Evolutionary conservation across 495 filamentous ascomycete genomes (phyloP).

Genomic region (Peziza echinospora): DNA sequence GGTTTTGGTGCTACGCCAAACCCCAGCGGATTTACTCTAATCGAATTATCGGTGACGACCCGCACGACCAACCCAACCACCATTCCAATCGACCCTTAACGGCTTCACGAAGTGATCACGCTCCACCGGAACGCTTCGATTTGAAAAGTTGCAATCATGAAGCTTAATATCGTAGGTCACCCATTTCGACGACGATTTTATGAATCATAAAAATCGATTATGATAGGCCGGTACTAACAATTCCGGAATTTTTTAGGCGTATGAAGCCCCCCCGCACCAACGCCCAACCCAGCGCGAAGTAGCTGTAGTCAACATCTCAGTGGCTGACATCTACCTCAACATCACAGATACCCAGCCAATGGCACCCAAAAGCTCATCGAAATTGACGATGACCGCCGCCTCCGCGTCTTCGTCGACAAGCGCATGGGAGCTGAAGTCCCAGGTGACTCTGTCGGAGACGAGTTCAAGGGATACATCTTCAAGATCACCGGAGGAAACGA

Average conservation of each 20-base stretch:
- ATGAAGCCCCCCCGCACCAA: conserved; percentile 5
- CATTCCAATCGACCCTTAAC: background rate
- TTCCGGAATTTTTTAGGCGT: conserved; percentile 13
- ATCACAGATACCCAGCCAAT: conserved; percentile 51
- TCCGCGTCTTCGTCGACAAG: conserved; percentile 68
- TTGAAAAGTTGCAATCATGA: conserved; percentile 11
- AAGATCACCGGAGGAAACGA: conserved; percentile 99
- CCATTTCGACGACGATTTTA: conserved; percentile 3
- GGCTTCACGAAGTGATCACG: background rate
- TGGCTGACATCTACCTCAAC: conserved; percentile 7
- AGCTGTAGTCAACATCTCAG: background rate
- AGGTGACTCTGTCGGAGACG: conserved; percentile 82
- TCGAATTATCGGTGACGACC: background rate
- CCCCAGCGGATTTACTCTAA: background rate
- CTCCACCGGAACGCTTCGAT: background rate
- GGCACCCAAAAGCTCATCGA: conserved; percentile 98
- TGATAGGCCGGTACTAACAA: too few species aligned
- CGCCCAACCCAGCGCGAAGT: too few species aligned
- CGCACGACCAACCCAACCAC: background rate
- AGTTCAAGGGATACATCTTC: conserved; percentile 98
- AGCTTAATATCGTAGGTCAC: conserved; percentile 18
- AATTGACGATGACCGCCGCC: conserved; percentile 90
- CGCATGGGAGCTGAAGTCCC: conserved; percentile 95
- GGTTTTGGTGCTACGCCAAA: background rate
- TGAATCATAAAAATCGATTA: conserved; percentile 5